Evolutionary conservation across 2,329 filamentous ascomycete genomes (phyloP), one percentile per base, ranked within the genome.

Genomic region (Botrytis porri): DNA sequence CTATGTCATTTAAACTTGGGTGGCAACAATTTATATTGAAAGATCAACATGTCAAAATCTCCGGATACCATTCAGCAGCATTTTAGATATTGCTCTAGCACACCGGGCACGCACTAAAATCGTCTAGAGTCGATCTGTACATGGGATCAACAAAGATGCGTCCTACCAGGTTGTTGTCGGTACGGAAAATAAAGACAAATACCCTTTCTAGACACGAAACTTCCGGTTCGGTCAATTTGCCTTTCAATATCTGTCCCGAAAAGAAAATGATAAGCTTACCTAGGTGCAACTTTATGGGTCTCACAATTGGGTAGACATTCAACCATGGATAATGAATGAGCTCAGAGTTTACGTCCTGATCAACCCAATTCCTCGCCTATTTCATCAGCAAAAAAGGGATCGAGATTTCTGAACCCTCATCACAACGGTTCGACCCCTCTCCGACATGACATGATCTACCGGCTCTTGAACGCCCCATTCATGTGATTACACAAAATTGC

Each of bases 321-420:
- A 57, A 32, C 18, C n/a, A 32, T 57, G n/a, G 35, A 39, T 51
- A 20, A 67, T 29, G 48, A 41, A 67, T 57, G 45, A 39, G 48
- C n/a, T 67, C 18, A 37, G 35, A 57, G n/a, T 67, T 54, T 67
- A 25, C 63, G 48, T 65, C 62, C 32, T 65, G 18, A 43, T 48
- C 62, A 65, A 65, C 29, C 45, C 54, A 57, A 57, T 41, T 39
- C 43, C 45, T 39, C 48, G 64, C 25, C 18, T 67, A 57, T 29
- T 41, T 41, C 25, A 67, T 10, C 35, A 29, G n/a, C 18, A 57
- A 57, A 57, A 57, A 57, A 57, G n/a, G 65, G 32, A 67, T 67
- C 35, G 65, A 67, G 65, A 57, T 67, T 22, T n/a, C 25, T 16
- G 48, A 54, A n/a, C 14, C n/a, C 35, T 32, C 35, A 57, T 29